Conservation (phyloP, 2,329 filamentous ascomycete genomes). For the Thermochaetoides dissita region DNA sequence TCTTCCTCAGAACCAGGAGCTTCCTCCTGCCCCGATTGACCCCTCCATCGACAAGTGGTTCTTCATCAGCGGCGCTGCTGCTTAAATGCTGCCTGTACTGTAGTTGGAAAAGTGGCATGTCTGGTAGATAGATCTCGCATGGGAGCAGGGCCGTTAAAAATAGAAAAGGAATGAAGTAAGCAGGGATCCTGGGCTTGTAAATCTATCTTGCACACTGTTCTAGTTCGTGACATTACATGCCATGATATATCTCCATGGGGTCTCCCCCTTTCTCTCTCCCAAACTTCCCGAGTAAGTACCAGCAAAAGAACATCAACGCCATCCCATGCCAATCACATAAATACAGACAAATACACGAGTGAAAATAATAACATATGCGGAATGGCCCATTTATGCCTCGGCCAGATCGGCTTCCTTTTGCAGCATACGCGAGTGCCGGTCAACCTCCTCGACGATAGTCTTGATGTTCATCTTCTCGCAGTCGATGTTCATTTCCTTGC, state of each 20-base stretch:
- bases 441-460: slow-evolving; percentile 75
- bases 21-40: slow-evolving; percentile 79
- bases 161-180: too few species aligned
- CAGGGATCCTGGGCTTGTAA: too few species aligned
- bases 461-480: slow-evolving; percentile 70
- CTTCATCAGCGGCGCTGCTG: slow-evolving; percentile 96
- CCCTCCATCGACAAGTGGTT: slow-evolving; percentile 99
- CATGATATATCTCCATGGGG: slow-evolving; percentile 2
- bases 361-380: too few species aligned
- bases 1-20: slow-evolving; percentile 67
- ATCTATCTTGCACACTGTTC: too few species aligned
- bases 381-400: slow-evolving; percentile 22
- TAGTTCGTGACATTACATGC: too few species aligned
- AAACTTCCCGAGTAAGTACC: too few species aligned
- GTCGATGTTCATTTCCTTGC: slow-evolving; percentile 76
- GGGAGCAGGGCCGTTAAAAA: neutral
- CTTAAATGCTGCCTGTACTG: slow-evolving; percentile 25
- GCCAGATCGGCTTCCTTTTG: slow-evolving; percentile 70
- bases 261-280: too few species aligned
- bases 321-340: slow-evolving; percentile 5
- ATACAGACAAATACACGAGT: slow-evolving; percentile 2
- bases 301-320: slow-evolving; percentile 6
- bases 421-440: slow-evolving; percentile 72
- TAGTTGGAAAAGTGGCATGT: neutral
- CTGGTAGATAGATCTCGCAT: neutral